These are phyloP conservation scores for Drechslerella dactyloides DNA, from an alignment of 2,329 filamentous ascomycete species.

Conservation along the genomic window DNA sequence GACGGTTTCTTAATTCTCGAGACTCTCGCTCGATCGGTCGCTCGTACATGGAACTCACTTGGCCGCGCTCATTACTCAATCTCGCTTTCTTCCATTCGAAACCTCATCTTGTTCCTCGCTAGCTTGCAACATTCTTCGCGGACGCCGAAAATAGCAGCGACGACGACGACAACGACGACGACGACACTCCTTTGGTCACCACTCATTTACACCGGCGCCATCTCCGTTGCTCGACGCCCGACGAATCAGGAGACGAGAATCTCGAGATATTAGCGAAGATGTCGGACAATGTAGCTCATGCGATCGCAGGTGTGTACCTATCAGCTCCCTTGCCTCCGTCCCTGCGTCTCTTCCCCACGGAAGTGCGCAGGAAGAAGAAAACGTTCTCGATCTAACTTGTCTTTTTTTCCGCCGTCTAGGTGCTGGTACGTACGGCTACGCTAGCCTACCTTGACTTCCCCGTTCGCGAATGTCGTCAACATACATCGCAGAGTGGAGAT, in stretches of 20 bases:
- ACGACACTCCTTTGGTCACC: conserved; percentile 8
- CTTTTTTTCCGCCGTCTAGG: conserved; percentile 11
- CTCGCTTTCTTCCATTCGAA: background rate
- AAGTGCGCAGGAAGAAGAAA: too few species aligned
- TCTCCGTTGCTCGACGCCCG: background rate
- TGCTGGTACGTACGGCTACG: conserved; percentile 23
- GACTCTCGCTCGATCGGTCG: conserved; percentile 7
- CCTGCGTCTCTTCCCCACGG: background rate
- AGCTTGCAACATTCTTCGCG: background rate
- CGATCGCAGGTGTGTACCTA: conserved; percentile 70
- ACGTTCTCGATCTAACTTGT: too few species aligned
- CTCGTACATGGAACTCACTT: conserved; percentile 8
- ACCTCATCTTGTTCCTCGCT: background rate
- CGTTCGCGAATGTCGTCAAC: background rate
- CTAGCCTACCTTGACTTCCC: background rate
- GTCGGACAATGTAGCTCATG: conserved; percentile 89
- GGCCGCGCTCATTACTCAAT: background rate
- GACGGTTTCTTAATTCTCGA: background rate
- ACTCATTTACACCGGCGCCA: background rate
- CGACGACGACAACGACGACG: background rate
- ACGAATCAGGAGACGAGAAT: background rate
- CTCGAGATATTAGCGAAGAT: conserved; percentile 9
- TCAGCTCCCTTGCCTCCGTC: background rate
- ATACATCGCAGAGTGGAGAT: too few species aligned
- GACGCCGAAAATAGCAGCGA: background rate